These are phyloP conservation scores for Microcyclosporella mali DNA, from an alignment of 2,329 filamentous ascomycete genomes.

Conservation along the genomic window DNA sequence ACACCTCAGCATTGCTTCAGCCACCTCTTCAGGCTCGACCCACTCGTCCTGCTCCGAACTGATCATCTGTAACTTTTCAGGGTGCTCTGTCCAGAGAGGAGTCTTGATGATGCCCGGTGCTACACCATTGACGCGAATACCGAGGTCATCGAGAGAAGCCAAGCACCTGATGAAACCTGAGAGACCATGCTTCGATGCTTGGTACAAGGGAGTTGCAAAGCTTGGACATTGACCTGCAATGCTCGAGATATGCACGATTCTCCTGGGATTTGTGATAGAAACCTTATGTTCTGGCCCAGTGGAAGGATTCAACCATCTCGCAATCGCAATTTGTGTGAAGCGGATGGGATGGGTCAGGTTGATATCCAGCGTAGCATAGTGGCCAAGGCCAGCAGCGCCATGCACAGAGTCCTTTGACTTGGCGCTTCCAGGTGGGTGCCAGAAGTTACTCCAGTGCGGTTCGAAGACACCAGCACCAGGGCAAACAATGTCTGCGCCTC, in stretches of 20 bases:
- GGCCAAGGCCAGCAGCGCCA: constrained; percentile 25
- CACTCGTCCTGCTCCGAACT: constrained; percentile 46
- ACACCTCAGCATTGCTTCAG: constrained; percentile 52
- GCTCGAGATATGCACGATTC: constrained; percentile 40
- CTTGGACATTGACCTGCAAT: constrained; percentile 40
- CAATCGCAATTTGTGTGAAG: constrained; percentile 43
- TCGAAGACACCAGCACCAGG: constrained; percentile 47
- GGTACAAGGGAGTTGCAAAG: constrained; percentile 39
- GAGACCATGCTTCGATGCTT: constrained; percentile 42
- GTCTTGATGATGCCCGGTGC: constrained; percentile 57
- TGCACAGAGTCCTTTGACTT: constrained; percentile 31
- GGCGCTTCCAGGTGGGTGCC: constrained; percentile 39
- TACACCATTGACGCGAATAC: constrained; percentile 54
- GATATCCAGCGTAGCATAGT: constrained; percentile 40
- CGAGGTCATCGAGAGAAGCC: constrained; percentile 44
- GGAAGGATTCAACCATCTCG: constrained; percentile 36
- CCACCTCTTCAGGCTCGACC: constrained; percentile 57
- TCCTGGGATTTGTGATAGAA: constrained; percentile 38
- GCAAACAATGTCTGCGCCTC: constrained; percentile 42
- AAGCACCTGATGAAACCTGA: constrained; percentile 47
- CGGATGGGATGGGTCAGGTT: constrained; percentile 46
- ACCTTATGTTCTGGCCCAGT: constrained; percentile 26
- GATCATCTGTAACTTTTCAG: constrained; percentile 52
- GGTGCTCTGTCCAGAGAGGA: constrained; percentile 56
- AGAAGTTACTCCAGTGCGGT: constrained; percentile 44